Base-by-base conservation (phyloP, 179 eudicot genomes). In the Silene coronaria region DNA sequence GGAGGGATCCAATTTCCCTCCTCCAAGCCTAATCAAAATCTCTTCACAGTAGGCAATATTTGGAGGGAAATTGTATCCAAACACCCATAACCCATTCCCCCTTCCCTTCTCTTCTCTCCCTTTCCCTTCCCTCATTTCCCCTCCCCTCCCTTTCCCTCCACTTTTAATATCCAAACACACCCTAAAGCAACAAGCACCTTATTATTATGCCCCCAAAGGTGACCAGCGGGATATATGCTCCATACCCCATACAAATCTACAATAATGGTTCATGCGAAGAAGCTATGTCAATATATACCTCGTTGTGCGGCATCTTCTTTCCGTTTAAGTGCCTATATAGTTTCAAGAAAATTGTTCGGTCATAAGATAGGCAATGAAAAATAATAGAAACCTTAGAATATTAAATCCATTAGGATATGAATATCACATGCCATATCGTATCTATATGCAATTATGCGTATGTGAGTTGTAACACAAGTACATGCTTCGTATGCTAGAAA, bases 261-360 rank as follows among this genome's bases (percentile, higher is more conserved):
- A 28, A 64, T 66, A 6, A n/a, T 30, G 26, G 51, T 38, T 38
- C 26, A 45, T 26, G 30, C 27, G 10, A n/a, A 68, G 9, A 68
- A 68, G 58, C 19, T 19, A 61, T 81, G 64, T 68, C 57, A 45
- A 42, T 61, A 38, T 51, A 62, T 77, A 90, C 98, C 93, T 88
- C 97, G 89, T 51, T 88, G 84, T 26, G 92, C 93, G 28, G 98
- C 97, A 23, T 93, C 97, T 87, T 93, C 98, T 82, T 77, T 89
- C 84, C 93, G 83, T 66, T 82, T 88, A 23, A 93, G 80, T 62
- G 78, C 87, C 98, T 93, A 87, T 23, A 71, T 24, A 32, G 28
- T 26, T 10, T 45, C 34, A 21, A 14, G 34, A 70, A 70, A 70
- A 21, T 10, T 28, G 4, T 21, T 22, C 13, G 65, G 24, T 24